Evolutionary conservation across 116 monocot species (phyloP).

Genomic region (Posidonia oceanica): DNA sequence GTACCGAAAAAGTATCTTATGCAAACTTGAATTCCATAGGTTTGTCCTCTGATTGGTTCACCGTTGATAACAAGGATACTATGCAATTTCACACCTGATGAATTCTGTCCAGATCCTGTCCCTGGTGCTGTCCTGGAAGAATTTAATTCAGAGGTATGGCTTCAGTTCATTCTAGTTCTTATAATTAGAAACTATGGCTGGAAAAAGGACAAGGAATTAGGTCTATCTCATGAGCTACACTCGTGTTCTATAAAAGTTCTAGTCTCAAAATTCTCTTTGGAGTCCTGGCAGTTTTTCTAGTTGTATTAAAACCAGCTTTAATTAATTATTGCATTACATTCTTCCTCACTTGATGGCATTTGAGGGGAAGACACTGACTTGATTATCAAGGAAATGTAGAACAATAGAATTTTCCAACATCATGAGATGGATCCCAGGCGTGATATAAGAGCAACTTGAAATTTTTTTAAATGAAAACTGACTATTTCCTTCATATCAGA

Average conservation of each 20-base stretch:
- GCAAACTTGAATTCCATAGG: conserved; percentile 17
- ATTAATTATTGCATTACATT: too few relatives aligned
- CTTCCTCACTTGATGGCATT: too few relatives aligned
- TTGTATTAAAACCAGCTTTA: too few relatives aligned
- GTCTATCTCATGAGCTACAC: too few relatives aligned
- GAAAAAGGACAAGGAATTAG: not conserved
- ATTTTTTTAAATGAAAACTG: not conserved
- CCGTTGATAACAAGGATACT: conserved; percentile 67
- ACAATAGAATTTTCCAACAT: too few relatives aligned
- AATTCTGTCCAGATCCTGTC: conserved; percentile 89
- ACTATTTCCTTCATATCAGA: too few relatives aligned
- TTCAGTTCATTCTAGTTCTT: conserved; percentile 1
- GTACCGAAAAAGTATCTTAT: not conserved
- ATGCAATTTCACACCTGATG: conserved; percentile 93
- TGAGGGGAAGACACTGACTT: too few relatives aligned
- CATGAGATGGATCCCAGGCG: too few relatives aligned
- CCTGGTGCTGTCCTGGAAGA: conserved; percentile 73
- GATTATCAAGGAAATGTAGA: too few relatives aligned
- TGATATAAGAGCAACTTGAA: not conserved
- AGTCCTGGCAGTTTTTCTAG: too few relatives aligned
- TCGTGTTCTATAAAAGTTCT: too few relatives aligned
- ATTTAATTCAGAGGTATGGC: conserved; percentile 66
- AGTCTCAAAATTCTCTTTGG: too few relatives aligned
- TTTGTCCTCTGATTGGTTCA: conserved; percentile 70
- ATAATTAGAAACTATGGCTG: not conserved